Conservation (phyloP, 2,329 filamentous ascomycete genomes). For the Botryotinia globosa region DNA sequence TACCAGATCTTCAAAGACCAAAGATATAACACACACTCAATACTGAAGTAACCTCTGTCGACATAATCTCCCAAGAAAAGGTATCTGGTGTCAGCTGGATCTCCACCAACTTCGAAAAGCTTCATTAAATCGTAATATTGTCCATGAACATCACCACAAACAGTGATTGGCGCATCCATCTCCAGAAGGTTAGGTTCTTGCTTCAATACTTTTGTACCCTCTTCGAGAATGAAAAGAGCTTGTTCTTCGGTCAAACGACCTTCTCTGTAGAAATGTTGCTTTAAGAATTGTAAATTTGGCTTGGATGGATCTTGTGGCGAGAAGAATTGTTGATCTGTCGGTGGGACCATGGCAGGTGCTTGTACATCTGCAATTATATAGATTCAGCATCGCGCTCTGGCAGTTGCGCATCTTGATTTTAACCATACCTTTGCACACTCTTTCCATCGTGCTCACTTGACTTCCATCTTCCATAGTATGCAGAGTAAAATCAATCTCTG, state of each 20-base stretch:
- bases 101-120: slow-evolving; percentile 95
- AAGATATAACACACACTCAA: slow-evolving; percentile 96
- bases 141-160: slow-evolving; percentile 96
- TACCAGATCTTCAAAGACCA: slow-evolving; percentile 99
- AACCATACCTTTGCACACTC: slow-evolving; percentile 91
- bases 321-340: slow-evolving; percentile 92
- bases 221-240: slow-evolving; percentile 89
- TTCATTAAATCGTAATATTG: slow-evolving; percentile 99
- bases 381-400: slow-evolving; percentile 27
- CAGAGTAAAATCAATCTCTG: slow-evolving; percentile 97
- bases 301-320: slow-evolving; percentile 81
- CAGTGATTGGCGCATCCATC: slow-evolving; percentile 99
- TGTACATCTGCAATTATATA: slow-evolving; percentile 72
- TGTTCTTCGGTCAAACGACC: slow-evolving; percentile 96
- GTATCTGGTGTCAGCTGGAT: slow-evolving; percentile 93
- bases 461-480: slow-evolving; percentile 97
- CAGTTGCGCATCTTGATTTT: not conserved
- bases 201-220: slow-evolving; percentile 82
- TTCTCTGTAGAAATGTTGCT: slow-evolving; percentile 98
- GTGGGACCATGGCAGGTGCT: slow-evolving; percentile 89
- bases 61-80: slow-evolving; percentile 98
- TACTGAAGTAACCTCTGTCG: slow-evolving; percentile 97
- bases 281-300: slow-evolving; percentile 90
- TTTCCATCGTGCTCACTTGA: slow-evolving; percentile 91
- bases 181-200: slow-evolving; percentile 93